phyloP scores from a whole-genome alignment of 257 asterid species.

The Echium plantagineum region DNA sequence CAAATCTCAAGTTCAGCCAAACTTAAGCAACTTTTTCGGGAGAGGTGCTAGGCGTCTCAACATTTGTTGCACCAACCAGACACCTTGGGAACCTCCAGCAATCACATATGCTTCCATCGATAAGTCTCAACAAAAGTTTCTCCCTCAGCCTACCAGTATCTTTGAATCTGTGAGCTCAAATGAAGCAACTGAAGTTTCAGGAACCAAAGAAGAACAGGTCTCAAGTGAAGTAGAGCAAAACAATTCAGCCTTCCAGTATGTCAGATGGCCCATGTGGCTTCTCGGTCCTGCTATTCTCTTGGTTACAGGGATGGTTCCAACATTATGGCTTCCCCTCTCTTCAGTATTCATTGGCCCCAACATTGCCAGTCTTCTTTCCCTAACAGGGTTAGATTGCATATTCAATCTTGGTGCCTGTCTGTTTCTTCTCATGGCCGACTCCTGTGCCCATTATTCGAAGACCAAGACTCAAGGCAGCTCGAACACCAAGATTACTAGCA shows the following conservation, averaged over 20 bases:
- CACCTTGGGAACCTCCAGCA: constrained; percentile 72
- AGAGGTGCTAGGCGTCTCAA: constrained; percentile 3
- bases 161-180: constrained; percentile 44
- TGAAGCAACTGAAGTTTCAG: constrained; percentile 25
- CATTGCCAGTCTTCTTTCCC: constrained; percentile 84
- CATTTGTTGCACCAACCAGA: constrained; percentile 31
- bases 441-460: constrained; percentile 42
- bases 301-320: constrained; percentile 81
- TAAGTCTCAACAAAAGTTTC: constrained; percentile 26
- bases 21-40: constrained; percentile 9
- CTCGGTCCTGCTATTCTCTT: constrained; percentile 71
- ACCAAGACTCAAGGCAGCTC: constrained; percentile 12
- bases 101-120: constrained; percentile 34
- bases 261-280: constrained; percentile 63
- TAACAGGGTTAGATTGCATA: constrained; percentile 90
- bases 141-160: constrained; percentile 32
- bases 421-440: constrained; percentile 88
- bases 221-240: constrained; percentile 16
- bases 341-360: constrained; percentile 78
- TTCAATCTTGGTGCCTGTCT: constrained; percentile 85
- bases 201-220: constrained; percentile 24
- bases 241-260: constrained; percentile 19
- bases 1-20: constrained; percentile 25
- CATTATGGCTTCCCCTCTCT: constrained; percentile 79
- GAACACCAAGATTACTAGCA: constrained; percentile 14